A percentile compares a stretch with the other conserved stretches of the same genome.
Conservation (phyloP, 2,329 filamentous ascomycete genomes). For the Fusarium avenaceum region DNA sequence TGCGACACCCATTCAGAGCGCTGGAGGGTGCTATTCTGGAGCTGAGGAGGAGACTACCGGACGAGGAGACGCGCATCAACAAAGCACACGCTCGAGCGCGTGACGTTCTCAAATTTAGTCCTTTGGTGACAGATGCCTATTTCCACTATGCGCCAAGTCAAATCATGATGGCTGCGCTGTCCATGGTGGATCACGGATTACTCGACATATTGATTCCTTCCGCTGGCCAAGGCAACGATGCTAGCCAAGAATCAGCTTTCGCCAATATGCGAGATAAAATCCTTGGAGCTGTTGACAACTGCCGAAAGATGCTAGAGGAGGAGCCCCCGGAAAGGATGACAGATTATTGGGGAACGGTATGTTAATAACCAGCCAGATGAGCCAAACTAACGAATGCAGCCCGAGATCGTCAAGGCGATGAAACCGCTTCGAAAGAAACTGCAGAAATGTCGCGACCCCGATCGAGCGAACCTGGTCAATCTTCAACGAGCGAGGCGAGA, state of each 20-base stretch:
- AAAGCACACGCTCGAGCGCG: constrained; percentile 80
- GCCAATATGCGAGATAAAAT: constrained; percentile 62
- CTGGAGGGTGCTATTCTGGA: constrained; percentile 91
- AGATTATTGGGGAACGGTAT: constrained; percentile 67
- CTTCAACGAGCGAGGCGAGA: constrained; percentile 75
- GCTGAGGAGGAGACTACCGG: constrained; percentile 75
- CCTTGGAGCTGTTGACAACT: constrained; percentile 62
- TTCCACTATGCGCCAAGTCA: constrained; percentile 96
- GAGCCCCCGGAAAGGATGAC: constrained; percentile 69
- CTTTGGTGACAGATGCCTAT: constrained; percentile 92
- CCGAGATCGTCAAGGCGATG: constrained; percentile 61
- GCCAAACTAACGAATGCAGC: constrained; percentile 51
- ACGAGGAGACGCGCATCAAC: constrained; percentile 66
- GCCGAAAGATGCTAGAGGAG: constrained; percentile 67
- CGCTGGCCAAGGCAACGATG: constrained; percentile 52
- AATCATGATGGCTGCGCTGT: constrained; percentile 87
- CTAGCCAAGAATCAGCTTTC: constrained; percentile 40
- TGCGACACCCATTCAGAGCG: constrained; percentile 89
- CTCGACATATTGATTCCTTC: constrained; percentile 62
- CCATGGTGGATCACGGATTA: constrained; percentile 79
- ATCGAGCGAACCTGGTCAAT: constrained; percentile 78
- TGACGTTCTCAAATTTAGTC: constrained; percentile 81
- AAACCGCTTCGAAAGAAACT: constrained; percentile 76
- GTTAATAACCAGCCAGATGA: constrained; percentile 30
- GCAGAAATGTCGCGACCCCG: constrained; percentile 79